Evolutionary conservation across 1,284 basidiomycete genomes (phyloP).

Genomic region (Bjerkandera adusta): DNA sequence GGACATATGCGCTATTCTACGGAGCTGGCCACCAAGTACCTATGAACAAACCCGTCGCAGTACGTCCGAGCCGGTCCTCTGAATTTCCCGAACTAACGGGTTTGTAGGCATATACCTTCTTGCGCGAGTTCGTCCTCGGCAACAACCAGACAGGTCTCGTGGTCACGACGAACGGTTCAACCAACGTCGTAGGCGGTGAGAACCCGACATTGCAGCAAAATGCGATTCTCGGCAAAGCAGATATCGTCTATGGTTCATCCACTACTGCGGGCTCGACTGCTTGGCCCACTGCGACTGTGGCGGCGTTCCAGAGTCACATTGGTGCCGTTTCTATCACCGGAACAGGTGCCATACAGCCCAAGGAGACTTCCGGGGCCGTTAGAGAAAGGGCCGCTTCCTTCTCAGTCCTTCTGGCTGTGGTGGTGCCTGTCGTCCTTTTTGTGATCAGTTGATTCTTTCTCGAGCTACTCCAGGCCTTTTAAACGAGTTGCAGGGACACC

Average conservation of each 20-base stretch:
- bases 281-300: constrained; percentile 11
- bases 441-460: too few relatives aligned
- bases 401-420: too few relatives aligned
- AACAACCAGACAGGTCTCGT: constrained; percentile 21
- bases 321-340: not conserved
- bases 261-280: constrained; percentile 4
- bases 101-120: constrained; percentile 21
- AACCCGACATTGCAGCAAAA: constrained; percentile 24
- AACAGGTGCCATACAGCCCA: constrained; percentile 1
- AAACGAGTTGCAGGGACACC: too few relatives aligned
- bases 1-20: constrained; percentile 25
- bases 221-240: constrained; percentile 8
- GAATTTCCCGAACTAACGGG: not conserved
- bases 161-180: not conserved
- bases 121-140: constrained; percentile 25
- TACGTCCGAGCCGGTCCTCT: constrained; percentile 9
- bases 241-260: constrained; percentile 6
- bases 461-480: too few relatives aligned
- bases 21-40: constrained; percentile 28
- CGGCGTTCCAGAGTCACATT: constrained; percentile 11
- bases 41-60: constrained; percentile 20
- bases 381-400: too few relatives aligned
- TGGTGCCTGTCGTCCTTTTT: too few relatives aligned
- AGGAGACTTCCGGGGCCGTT: not conserved
- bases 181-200: constrained; percentile 45